phyloP scores from a whole-genome alignment of 306 rosid species.

The Carpinus viminea region DNA sequence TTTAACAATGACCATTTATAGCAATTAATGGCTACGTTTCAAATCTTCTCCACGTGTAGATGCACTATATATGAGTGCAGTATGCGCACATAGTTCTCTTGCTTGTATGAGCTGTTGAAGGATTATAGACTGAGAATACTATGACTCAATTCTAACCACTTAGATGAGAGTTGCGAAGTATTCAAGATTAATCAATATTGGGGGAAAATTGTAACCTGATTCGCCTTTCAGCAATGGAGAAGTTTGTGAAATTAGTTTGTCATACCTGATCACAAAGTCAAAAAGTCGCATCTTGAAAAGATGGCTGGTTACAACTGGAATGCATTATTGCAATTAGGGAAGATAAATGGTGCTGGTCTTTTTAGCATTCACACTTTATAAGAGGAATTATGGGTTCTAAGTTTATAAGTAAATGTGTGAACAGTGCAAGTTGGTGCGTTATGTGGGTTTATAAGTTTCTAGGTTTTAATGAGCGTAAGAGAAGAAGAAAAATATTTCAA shows the following conservation, averaged over 20 bases:
- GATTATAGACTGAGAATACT: background rate
- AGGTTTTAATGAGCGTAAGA: background rate
- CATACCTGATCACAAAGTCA: background rate
- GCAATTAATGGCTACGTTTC: background rate
- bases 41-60: background rate
- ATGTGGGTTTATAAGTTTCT: background rate
- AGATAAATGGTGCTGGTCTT: background rate
- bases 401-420: too few relatives aligned
- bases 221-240: background rate
- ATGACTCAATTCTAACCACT: background rate
- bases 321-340: background rate
- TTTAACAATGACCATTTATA: background rate
- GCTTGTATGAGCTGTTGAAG: background rate
- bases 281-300: background rate
- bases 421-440: background rate
- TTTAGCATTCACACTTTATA: background rate
- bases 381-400: too few relatives aligned
- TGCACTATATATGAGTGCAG: background rate
- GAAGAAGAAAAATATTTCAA: background rate
- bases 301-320: background rate
- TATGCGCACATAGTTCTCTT: background rate
- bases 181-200: background rate
- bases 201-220: background rate
- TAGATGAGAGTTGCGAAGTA: background rate
- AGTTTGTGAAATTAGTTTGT: background rate